A percentile compares a stretch with the other conserved stretches of the same genome.
Evolutionary conservation across 345 rosid genomes (phyloP).

Genomic region (Eutrema japonicum): DNA sequence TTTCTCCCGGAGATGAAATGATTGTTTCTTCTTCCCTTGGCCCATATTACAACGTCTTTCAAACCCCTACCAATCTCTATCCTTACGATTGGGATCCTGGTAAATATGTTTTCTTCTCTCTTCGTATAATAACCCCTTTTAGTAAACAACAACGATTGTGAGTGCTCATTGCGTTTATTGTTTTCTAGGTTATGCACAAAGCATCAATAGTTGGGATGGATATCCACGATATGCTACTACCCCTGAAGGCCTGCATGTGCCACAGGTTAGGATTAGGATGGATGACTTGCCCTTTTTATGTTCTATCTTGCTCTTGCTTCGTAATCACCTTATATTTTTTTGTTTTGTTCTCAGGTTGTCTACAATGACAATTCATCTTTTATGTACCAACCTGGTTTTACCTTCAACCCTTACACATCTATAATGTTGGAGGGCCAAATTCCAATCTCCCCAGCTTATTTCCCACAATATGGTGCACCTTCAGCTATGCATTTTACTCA

Average conservation of each 20-base stretch:
- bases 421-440: conserved; percentile 65
- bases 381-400: conserved; percentile 58
- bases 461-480: conserved; percentile 49
- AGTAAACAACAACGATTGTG: neutral
- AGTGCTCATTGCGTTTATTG: conserved; percentile 16
- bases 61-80: conserved; percentile 41
- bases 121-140: neutral
- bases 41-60: conserved; percentile 39
- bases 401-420: conserved; percentile 59
- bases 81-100: conserved; percentile 54
- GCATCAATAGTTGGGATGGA: conserved; percentile 51
- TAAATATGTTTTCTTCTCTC: conserved; percentile 29
- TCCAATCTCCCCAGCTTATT: conserved; percentile 55
- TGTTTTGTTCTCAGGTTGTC: conserved; percentile 49
- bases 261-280: conserved; percentile 51
- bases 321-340: neutral
- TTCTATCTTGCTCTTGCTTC: conserved; percentile 1
- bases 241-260: conserved; percentile 58
- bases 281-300: neutral
- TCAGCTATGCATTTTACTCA: conserved; percentile 53
- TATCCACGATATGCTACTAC: conserved; percentile 53
- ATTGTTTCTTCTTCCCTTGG: conserved; percentile 56
- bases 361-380: conserved; percentile 61
- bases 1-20: conserved; percentile 60
- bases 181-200: conserved; percentile 53